These are phyloP conservation scores for Eleusine indica DNA, from an alignment of 176 grass and related monocot genomes.

Conservation along the genomic window DNA sequence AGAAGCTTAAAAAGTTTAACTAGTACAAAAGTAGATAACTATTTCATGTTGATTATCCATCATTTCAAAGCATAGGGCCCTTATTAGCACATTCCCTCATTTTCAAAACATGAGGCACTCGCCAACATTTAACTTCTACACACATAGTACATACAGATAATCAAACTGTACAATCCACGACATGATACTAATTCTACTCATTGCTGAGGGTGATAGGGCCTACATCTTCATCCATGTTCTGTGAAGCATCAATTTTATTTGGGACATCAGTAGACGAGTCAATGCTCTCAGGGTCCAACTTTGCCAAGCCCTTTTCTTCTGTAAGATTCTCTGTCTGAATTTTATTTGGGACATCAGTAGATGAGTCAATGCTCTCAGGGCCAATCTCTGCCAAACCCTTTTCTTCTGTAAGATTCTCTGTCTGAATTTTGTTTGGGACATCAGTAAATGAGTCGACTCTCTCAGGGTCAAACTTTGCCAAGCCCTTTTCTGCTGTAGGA, in stretches of 20 bases:
- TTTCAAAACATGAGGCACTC: not conserved
- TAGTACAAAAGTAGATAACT: not conserved
- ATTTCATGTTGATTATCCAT: not conserved
- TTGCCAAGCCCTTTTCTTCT: constrained; percentile 44
- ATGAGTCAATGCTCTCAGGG: constrained; percentile 33
- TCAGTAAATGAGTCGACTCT: constrained; percentile 30
- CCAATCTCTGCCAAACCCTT: constrained; percentile 46
- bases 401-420: constrained; percentile 31
- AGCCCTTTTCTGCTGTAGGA: constrained; percentile 46
- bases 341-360: constrained; percentile 25
- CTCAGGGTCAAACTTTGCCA: constrained; percentile 33
- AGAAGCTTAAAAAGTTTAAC: constrained; percentile 18
- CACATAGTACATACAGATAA: not conserved
- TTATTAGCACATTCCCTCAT: not conserved
- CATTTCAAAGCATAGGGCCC: not conserved
- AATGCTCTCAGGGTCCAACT: constrained; percentile 36
- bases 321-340: constrained; percentile 2
- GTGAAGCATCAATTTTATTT: constrained; percentile 23
- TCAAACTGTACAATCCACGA: not conserved
- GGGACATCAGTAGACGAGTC: constrained; percentile 30
- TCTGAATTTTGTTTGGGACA: constrained; percentile 18
- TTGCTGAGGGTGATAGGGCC: not conserved
- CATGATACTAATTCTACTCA: constrained; percentile 30
- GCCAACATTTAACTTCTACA: not conserved
- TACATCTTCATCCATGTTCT: constrained; percentile 15